Evolutionary conservation across 495 filamentous ascomycete species (phyloP).

Genomic region (Hypoxylon fragiforme): DNA sequence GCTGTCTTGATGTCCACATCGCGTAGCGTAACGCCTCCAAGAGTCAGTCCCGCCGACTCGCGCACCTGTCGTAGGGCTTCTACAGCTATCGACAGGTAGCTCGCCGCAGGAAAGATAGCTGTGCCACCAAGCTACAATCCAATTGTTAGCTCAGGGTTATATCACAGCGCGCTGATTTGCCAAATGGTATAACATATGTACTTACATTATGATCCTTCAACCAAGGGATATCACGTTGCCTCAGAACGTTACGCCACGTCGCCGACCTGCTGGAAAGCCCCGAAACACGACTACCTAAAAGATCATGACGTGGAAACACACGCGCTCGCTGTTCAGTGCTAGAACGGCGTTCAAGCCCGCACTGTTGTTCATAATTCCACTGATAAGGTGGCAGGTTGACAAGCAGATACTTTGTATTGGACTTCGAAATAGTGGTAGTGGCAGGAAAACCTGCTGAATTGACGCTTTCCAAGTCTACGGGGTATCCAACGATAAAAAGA

Average conservation of each 20-base stretch:
- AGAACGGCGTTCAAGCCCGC: slow-evolving; percentile 47
- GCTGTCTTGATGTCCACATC: slow-evolving; percentile 49
- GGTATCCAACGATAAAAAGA: slow-evolving; percentile 37
- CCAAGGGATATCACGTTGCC: slow-evolving; percentile 45
- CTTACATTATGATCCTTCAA: slow-evolving; percentile 48
- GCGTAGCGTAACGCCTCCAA: slow-evolving; percentile 34
- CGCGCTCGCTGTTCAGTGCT: slow-evolving; percentile 32
- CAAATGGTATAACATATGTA: not conserved
- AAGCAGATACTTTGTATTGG: slow-evolving; percentile 14
- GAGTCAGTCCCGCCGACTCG: slow-evolving; percentile 2
- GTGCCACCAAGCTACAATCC: slow-evolving; percentile 32
- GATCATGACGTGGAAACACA: slow-evolving; percentile 43
- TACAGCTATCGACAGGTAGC: slow-evolving; percentile 47
- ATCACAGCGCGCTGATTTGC: not conserved
- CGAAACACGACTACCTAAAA: slow-evolving; percentile 43
- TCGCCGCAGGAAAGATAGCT: slow-evolving; percentile 55
- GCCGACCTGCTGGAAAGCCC: slow-evolving; percentile 38
- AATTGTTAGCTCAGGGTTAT: not conserved
- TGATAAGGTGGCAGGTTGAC: slow-evolving; percentile 40
- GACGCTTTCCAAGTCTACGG: slow-evolving; percentile 18
- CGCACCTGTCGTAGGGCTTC: slow-evolving; percentile 43
- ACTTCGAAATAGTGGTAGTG: slow-evolving; percentile 13
- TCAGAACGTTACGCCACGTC: slow-evolving; percentile 48
- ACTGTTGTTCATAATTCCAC: slow-evolving; percentile 48
- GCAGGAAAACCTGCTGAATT: slow-evolving; percentile 7